Evolutionary conservation across 768 basidiomycete genomes (phyloP).

Genomic region (Coprinopsis sp.): DNA sequence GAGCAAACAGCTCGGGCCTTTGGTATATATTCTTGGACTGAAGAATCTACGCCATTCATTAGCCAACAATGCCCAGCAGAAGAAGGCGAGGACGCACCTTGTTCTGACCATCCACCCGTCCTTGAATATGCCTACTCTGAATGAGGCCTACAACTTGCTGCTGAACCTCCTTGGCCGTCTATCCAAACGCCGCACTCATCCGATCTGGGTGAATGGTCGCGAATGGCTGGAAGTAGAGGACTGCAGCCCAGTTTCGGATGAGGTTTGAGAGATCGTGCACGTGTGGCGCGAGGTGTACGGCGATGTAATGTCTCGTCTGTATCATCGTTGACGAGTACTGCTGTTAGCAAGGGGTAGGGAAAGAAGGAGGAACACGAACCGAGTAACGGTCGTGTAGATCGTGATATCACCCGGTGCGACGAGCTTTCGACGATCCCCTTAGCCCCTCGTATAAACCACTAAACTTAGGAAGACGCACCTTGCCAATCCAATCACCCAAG

Average conservation of each 20-base stretch:
- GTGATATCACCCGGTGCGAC: slow-evolving; percentile 81
- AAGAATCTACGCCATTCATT: slow-evolving; percentile 69
- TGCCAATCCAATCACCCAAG: slow-evolving; percentile 76
- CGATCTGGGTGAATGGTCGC: slow-evolving; percentile 75
- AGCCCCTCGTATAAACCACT: not conserved
- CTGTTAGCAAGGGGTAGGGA: not conserved
- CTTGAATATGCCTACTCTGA: slow-evolving; percentile 71
- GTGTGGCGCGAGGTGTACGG: slow-evolving; percentile 73
- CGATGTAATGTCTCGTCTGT: slow-evolving; percentile 75
- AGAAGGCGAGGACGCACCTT: slow-evolving; percentile 44
- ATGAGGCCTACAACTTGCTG: slow-evolving; percentile 73
- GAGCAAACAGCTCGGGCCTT: slow-evolving; percentile 69
- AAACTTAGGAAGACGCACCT: slow-evolving; percentile 33
- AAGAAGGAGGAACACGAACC: slow-evolving; percentile 34
- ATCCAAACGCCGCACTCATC: slow-evolving; percentile 86
- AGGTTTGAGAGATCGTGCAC: slow-evolving; percentile 57
- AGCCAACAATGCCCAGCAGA: not conserved
- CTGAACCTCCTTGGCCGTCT: slow-evolving; percentile 68
- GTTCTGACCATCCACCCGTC: slow-evolving; percentile 84
- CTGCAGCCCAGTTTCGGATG: slow-evolving; percentile 73
- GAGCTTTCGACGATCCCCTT: slow-evolving; percentile 41
- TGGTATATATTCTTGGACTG: slow-evolving; percentile 76
- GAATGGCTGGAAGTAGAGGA: slow-evolving; percentile 91
- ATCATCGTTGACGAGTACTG: slow-evolving; percentile 1
- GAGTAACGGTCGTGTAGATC: slow-evolving; percentile 74